Conservation (phyloP, 371 early-diverging fungal genomes). For the Fennellomyces sp. region DNA sequence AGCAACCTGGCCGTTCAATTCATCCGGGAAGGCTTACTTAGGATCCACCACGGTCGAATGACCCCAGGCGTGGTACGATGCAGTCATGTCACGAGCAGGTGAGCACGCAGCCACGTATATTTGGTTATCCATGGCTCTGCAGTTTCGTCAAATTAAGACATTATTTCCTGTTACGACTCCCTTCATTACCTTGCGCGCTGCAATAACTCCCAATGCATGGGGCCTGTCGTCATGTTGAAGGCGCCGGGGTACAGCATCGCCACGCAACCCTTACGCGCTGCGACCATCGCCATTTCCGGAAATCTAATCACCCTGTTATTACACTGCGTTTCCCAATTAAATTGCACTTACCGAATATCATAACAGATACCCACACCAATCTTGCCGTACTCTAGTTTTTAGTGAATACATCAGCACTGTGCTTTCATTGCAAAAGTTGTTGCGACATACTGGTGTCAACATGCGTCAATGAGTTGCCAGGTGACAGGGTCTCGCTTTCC, state of each 20-base stretch:
- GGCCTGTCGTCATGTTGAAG: constrained; percentile 95
- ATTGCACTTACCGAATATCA: constrained; percentile 73
- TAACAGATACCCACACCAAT: constrained; percentile 97
- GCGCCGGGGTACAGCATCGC: constrained; percentile 98
- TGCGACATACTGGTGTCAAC: constrained; percentile 84
- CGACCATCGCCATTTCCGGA: constrained; percentile 94
- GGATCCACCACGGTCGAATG: constrained; percentile 94
- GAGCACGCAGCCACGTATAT: constrained; percentile 92
- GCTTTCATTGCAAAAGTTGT: too few species aligned
- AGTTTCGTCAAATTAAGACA: neutral
- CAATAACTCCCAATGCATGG: constrained; percentile 93
- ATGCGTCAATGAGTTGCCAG: constrained; percentile 76
- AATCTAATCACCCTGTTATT: constrained; percentile 49
- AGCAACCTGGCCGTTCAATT: neutral
- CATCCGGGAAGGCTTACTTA: constrained; percentile 53
- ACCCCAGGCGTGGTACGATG: constrained; percentile 92
- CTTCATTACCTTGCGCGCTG: constrained; percentile 78
- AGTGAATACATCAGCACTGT: neutral
- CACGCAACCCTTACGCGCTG: constrained; percentile 85
- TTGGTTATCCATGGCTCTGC: constrained; percentile 70
- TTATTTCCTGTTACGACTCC: too few species aligned
- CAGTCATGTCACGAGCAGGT: constrained; percentile 83
- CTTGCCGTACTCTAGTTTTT: constrained; percentile 77
- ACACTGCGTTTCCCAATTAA: neutral
- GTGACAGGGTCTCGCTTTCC: constrained; percentile 85